These are phyloP conservation scores for Arabidopsis arenosa DNA, from an alignment of 345 rosid species.

Conservation along the genomic window DNA sequence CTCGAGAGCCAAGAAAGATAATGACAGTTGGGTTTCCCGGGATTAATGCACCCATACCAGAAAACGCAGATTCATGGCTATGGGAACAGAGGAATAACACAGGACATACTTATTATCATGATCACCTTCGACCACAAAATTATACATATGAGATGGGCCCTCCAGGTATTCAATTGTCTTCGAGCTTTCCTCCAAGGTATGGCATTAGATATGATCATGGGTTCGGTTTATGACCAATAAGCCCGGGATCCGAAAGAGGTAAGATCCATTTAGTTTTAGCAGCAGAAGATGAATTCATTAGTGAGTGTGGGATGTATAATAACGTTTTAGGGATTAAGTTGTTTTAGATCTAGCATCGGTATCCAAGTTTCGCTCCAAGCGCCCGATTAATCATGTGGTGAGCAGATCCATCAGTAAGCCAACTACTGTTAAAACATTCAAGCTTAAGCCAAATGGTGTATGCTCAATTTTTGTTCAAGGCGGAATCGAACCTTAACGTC, in stretches of 20 bases:
- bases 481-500: neutral
- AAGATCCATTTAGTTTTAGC: constrained; percentile 40
- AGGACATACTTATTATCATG: constrained; percentile 48
- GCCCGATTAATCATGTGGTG: too few relatives aligned
- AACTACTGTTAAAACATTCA: neutral
- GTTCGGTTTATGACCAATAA: constrained; percentile 45
- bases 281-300: constrained; percentile 28
- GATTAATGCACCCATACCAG: constrained; percentile 83
- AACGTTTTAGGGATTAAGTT: neutral
- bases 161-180: constrained; percentile 56
- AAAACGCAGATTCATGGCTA: constrained; percentile 64
- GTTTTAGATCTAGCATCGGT: neutral
- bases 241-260: constrained; percentile 51
- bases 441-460: neutral
- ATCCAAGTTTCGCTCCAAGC: neutral
- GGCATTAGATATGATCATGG: constrained; percentile 48
- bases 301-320: constrained; percentile 11
- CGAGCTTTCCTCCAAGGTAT: constrained; percentile 71
- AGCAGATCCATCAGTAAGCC: neutral
- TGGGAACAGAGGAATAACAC: constrained; percentile 47
- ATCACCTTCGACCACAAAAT: constrained; percentile 48
- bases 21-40: constrained; percentile 81
- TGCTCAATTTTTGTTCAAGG: neutral
- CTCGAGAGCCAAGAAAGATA: constrained; percentile 52
- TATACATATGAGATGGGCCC: constrained; percentile 56